phyloP scores from a whole-genome alignment of 1,139 yeast species.

The Pneumocystis canis region DNA sequence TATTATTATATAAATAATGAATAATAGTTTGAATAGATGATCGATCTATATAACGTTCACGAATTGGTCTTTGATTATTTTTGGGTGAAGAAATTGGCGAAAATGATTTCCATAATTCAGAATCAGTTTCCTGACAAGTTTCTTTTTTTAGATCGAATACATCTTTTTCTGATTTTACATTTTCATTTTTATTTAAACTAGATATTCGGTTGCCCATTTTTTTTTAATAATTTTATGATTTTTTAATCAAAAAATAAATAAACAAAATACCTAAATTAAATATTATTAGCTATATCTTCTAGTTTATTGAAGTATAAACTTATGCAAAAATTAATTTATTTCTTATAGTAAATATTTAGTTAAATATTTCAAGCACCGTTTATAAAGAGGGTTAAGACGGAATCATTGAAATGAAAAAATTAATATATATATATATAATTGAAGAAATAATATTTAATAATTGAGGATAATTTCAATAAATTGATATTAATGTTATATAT shows the following conservation, averaged over 20 bases:
- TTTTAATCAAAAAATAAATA: not conserved
- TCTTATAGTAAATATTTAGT: too few relatives aligned
- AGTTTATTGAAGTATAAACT: not conserved
- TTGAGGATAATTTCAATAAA: too few relatives aligned
- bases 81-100: not conserved
- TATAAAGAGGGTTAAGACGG: too few relatives aligned
- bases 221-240: not conserved
- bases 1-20: not conserved
- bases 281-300: not conserved
- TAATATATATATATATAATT: too few relatives aligned
- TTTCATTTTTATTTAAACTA: not conserved
- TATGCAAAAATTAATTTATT: too few relatives aligned
- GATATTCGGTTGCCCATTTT: not conserved
- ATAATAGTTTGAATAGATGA: not conserved
- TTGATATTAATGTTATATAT: too few relatives aligned
- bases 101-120: not conserved
- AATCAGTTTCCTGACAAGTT: not conserved
- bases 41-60: not conserved
- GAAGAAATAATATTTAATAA: too few relatives aligned
- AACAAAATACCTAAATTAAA: not conserved
- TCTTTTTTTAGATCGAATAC: not conserved
- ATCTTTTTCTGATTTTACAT: not conserved
- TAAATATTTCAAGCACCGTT: too few relatives aligned
- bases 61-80: not conserved
- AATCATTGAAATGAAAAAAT: too few relatives aligned